These are phyloP conservation scores for Penstemon davidsonii DNA, from an alignment of 257 asterid genomes.

Conservation along the genomic window DNA sequence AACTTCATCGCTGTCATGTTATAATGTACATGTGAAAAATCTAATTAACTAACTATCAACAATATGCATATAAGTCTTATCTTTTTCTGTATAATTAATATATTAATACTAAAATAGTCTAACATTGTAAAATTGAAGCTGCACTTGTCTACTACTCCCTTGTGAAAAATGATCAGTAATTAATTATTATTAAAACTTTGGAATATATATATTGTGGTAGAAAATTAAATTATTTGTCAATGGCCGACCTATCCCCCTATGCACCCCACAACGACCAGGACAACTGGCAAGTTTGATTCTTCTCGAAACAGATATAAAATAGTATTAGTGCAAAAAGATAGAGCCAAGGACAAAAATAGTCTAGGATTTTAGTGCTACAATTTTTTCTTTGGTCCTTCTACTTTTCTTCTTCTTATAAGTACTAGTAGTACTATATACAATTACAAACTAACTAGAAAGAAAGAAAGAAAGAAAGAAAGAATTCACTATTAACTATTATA, in stretches of 20 bases:
- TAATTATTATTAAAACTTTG: neutral
- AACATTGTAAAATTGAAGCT: constrained; percentile 19
- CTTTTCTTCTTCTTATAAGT: constrained; percentile 41
- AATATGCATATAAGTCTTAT: constrained; percentile 17
- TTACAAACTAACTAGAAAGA: neutral
- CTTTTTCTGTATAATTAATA: neutral
- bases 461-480: too few relatives aligned
- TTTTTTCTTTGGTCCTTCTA: constrained; percentile 40
- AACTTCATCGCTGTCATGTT: constrained; percentile 23
- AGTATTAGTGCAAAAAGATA: constrained; percentile 42
- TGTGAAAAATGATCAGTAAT: neutral
- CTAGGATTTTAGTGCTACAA: constrained; percentile 45
- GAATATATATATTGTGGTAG: neutral
- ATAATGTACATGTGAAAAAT: constrained; percentile 24
- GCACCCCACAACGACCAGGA: constrained; percentile 30
- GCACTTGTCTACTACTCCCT: constrained; percentile 6
- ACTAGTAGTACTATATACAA: constrained; percentile 10
- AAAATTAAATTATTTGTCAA: constrained; percentile 26
- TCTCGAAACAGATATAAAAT: constrained; percentile 44
- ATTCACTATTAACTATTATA: too few relatives aligned
- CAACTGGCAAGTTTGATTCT: constrained; percentile 84
- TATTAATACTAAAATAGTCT: constrained; percentile 7
- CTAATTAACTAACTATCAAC: constrained; percentile 21
- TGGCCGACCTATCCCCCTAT: constrained; percentile 19
- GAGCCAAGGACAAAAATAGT: constrained; percentile 60